These are phyloP conservation scores for Claviceps maximensis DNA, from an alignment of 2,329 filamentous ascomycete genomes.

Conservation along the genomic window DNA sequence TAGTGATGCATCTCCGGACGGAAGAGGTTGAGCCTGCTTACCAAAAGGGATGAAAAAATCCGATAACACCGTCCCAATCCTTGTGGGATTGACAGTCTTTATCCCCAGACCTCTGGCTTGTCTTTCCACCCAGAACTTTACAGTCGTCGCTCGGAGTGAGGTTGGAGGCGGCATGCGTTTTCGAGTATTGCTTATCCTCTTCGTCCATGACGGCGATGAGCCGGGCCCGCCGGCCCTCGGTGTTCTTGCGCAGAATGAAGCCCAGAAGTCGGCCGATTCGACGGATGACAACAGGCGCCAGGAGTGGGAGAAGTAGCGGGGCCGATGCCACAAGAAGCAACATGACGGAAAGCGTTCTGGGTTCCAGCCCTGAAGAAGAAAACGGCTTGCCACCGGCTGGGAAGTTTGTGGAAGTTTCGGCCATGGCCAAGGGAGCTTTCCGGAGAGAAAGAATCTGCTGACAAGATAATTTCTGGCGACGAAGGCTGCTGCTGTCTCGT, in stretches of 20 bases:
- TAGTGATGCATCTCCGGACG: background rate
- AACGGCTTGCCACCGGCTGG: constrained; percentile 13
- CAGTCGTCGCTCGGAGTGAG: constrained; percentile 46
- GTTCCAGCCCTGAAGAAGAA: constrained; percentile 18
- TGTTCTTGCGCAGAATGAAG: constrained; percentile 49
- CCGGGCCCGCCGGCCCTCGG: constrained; percentile 45
- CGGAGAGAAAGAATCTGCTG: background rate
- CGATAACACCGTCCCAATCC: constrained; percentile 74
- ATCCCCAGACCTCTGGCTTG: constrained; percentile 27
- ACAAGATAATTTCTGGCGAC: background rate
- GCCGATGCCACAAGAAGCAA: constrained; percentile 10
- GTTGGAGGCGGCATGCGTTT: constrained; percentile 21
- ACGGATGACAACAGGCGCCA: constrained; percentile 13
- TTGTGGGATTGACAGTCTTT: constrained; percentile 26
- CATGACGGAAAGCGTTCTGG: constrained; percentile 14
- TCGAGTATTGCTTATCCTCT: constrained; percentile 26
- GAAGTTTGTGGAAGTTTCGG: constrained; percentile 16
- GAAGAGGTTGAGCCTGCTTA: constrained; percentile 25
- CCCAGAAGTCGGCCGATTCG: constrained; percentile 35
- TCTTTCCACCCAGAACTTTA: constrained; percentile 56
- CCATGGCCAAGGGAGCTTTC: constrained; percentile 8
- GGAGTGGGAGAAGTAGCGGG: constrained; percentile 13
- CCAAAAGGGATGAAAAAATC: constrained; percentile 98
- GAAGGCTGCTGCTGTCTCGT: background rate
- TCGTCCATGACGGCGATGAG: constrained; percentile 40